These are phyloP conservation scores for Sonneratia caseolaris DNA, from an alignment of 345 rosid species.

Conservation along the genomic window DNA sequence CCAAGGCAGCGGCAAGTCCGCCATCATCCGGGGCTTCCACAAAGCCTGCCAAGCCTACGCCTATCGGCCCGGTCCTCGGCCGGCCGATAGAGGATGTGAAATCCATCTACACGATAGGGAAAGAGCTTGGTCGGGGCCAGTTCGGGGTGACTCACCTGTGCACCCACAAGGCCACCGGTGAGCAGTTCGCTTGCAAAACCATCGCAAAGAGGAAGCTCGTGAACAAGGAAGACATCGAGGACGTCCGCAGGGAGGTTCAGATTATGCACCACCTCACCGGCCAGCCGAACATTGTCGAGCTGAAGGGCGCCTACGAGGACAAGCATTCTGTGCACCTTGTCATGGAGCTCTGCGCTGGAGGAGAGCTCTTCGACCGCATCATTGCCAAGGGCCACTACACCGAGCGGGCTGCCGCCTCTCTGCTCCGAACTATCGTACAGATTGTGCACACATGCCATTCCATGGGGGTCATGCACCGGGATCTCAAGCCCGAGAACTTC, in stretches of 20 bases:
- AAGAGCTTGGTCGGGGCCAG: slow-evolving; percentile 86
- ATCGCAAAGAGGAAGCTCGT: slow-evolving; percentile 78
- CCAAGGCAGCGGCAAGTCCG: neutral
- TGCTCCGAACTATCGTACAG: slow-evolving; percentile 76
- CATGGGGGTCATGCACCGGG: slow-evolving; percentile 92
- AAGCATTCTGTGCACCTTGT: slow-evolving; percentile 88
- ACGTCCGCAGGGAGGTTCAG: slow-evolving; percentile 85
- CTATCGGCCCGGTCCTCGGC: slow-evolving; percentile 71
- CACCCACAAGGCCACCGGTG: slow-evolving; percentile 55
- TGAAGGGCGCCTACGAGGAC: slow-evolving; percentile 91
- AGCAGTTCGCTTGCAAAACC: slow-evolving; percentile 86
- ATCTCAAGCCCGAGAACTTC: slow-evolving; percentile 94
- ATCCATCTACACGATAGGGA: slow-evolving; percentile 50
- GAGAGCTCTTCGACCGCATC: slow-evolving; percentile 83
- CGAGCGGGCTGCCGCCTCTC: slow-evolving; percentile 81
- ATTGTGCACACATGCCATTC: slow-evolving; percentile 84
- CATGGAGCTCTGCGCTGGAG: slow-evolving; percentile 93
- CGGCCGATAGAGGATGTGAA: slow-evolving; percentile 89
- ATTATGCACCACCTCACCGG: slow-evolving; percentile 92
- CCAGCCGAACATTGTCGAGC: slow-evolving; percentile 81
- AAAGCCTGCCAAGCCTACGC: slow-evolving; percentile 25
- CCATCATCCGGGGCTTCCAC: slow-evolving; percentile 6
- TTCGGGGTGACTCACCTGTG: slow-evolving; percentile 86
- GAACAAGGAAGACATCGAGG: slow-evolving; percentile 87
- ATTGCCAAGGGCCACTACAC: slow-evolving; percentile 91